Evolutionary conservation across 2,329 filamentous ascomycete genomes (phyloP).

Genomic region (Phialophora macrospora): DNA sequence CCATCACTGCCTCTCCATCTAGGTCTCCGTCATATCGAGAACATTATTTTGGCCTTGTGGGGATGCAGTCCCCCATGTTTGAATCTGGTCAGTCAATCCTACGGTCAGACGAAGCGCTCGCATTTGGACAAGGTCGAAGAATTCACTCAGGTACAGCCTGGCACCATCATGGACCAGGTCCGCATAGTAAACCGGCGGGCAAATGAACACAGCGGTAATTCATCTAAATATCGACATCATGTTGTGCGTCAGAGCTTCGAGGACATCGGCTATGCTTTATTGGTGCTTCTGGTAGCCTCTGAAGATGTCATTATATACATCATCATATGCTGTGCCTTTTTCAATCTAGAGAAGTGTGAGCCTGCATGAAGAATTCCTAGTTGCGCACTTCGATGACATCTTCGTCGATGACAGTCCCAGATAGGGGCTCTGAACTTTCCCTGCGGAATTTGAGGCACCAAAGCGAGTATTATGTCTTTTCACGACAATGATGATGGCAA

Average conservation of each 20-base stretch:
- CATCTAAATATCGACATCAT: constrained; percentile 67
- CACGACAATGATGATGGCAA: constrained; percentile 78
- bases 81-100: background rate
- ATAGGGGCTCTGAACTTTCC: constrained; percentile 67
- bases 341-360: constrained; percentile 78
- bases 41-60: background rate
- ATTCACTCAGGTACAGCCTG: constrained; percentile 69
- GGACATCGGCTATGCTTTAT: constrained; percentile 41
- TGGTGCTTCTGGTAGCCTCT: constrained; percentile 15
- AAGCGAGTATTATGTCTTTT: constrained; percentile 91
- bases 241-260: constrained; percentile 65
- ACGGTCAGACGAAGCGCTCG: background rate
- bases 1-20: background rate
- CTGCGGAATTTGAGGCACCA: constrained; percentile 65
- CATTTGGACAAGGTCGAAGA: constrained; percentile 53
- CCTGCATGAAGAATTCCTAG: constrained; percentile 86
- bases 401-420: constrained; percentile 84
- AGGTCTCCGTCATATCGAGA: constrained; percentile 5
- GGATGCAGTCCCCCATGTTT: constrained; percentile 2
- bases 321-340: constrained; percentile 85
- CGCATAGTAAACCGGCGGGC: constrained; percentile 87
- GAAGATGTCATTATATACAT: constrained; percentile 68
- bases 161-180: constrained; percentile 82
- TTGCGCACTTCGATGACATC: constrained; percentile 74
- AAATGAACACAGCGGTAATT: constrained; percentile 84